Evolutionary conservation across 305 asterid genomes (phyloP).

Genomic region (Fraxinus platypoda): DNA sequence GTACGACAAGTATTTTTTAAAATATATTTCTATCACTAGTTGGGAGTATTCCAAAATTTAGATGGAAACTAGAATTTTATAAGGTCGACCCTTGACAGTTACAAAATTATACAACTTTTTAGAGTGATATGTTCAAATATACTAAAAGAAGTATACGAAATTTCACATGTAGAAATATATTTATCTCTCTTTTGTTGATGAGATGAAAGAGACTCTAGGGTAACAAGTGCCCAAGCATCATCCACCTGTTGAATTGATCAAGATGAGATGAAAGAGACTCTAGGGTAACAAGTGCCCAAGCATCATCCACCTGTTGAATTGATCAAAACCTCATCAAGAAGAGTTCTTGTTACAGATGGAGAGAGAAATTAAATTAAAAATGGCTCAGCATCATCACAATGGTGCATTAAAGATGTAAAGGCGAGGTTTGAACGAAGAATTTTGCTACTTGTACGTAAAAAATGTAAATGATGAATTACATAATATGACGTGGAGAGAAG

Average conservation of each 20-base stretch:
- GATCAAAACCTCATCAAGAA: background rate
- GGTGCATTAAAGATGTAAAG: constrained; percentile 40
- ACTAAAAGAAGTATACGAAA: no score
- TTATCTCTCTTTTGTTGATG: background rate
- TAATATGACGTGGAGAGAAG: no score
- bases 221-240: constrained; percentile 18
- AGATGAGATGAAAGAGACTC: background rate
- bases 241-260: background rate
- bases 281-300: constrained; percentile 12
- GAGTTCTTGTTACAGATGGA: constrained; percentile 21
- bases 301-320: constrained; percentile 1
- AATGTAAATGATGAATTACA: no score
- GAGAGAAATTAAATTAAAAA: background rate
- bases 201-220: background rate
- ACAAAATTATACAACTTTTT: no score
- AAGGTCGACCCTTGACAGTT: no score
- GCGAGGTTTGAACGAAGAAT: constrained; percentile 4
- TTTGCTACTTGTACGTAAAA: no score
- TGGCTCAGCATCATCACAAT: background rate
- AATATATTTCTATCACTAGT: no score
- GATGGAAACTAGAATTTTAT: no score
- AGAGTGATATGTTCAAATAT: no score
- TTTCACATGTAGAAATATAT: background rate
- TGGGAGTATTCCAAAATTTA: no score
- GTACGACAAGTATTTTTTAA: no score